A percentile compares a stretch with the other conserved stretches of the same genome.
phyloP scores from a whole-genome alignment of 2,329 filamentous ascomycete species.

The Spiromastix sp. region DNA sequence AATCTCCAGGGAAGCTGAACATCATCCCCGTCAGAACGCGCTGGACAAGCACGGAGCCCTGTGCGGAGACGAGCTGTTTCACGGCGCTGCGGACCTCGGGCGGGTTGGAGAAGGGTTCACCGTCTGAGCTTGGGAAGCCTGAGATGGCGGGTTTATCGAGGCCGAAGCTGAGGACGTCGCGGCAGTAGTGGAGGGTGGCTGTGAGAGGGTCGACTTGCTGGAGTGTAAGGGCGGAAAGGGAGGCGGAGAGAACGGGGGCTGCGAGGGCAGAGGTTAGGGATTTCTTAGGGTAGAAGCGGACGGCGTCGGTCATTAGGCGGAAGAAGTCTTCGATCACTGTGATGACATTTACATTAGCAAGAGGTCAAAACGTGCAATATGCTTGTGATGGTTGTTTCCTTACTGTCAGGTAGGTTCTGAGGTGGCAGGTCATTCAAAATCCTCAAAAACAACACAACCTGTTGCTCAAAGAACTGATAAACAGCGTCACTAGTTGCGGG shows the following conservation, averaged over 20 bases:
- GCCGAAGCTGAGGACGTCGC: conserved; percentile 83
- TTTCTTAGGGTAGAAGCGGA: conserved; percentile 83
- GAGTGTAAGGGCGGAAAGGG: conserved; percentile 73
- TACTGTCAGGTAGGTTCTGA: conserved; percentile 61
- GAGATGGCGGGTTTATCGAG: conserved; percentile 54
- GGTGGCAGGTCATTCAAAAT: conserved; percentile 77
- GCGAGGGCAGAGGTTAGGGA: conserved; percentile 72
- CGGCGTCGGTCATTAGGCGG: conserved; percentile 78
- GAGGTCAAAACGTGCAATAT: background rate
- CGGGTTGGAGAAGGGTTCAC: conserved; percentile 50
- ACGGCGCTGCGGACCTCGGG: conserved; percentile 63
- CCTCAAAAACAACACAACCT: conserved; percentile 79
- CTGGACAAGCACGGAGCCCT: conserved; percentile 73
- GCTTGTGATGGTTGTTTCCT: too few relatives aligned
- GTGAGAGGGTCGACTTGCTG: conserved; percentile 88
- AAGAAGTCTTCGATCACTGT: conserved; percentile 92
- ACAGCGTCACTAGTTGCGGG: conserved; percentile 74
- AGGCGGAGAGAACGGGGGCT: conserved; percentile 74
- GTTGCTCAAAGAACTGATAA: conserved; percentile 88
- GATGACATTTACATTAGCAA: conserved; percentile 12
- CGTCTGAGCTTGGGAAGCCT: conserved; percentile 51
- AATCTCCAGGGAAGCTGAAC: conserved; percentile 95
- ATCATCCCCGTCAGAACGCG: conserved; percentile 95
- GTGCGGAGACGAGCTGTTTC: conserved; percentile 56
- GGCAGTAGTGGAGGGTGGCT: conserved; percentile 83